Percentiles rank a stretch among this genome's conserved stretches.
Conservation (phyloP, 768 basidiomycete species). For the Amanita muscaria region DNA sequence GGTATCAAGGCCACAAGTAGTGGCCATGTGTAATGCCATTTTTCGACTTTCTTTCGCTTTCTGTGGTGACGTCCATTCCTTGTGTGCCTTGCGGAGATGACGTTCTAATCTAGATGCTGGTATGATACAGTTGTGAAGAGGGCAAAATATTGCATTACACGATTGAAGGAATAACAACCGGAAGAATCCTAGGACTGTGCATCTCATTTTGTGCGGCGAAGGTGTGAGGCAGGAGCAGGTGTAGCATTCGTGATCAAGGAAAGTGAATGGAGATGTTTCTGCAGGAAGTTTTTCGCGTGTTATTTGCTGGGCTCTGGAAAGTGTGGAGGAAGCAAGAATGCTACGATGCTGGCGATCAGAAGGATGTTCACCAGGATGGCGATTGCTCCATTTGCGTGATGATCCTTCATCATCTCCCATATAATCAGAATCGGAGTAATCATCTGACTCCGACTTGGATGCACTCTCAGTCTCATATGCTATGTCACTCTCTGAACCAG, state of each 20-base stretch:
- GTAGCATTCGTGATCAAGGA: neutral
- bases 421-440: no score
- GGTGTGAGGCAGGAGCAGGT: neutral
- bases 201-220: neutral
- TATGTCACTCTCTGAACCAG: no score
- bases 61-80: neutral
- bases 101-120: neutral
- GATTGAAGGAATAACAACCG: conserved; percentile 1
- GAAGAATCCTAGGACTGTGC: neutral
- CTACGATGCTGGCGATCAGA: no score
- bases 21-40: neutral
- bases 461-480: no score
- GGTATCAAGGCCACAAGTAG: neutral
- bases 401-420: no score
- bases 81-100: conserved; percentile 1
- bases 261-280: neutral
- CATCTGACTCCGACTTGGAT: no score
- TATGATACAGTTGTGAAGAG: neutral
- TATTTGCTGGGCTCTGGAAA: no score
- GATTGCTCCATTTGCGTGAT: no score
- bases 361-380: no score
- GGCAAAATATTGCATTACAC: conserved; percentile 2
- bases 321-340: no score
- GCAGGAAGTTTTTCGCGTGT: neutral
- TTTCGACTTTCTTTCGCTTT: neutral